These are phyloP conservation scores for Rickenella mellea DNA, from an alignment of 768 basidiomycete genomes.

Conservation along the genomic window DNA sequence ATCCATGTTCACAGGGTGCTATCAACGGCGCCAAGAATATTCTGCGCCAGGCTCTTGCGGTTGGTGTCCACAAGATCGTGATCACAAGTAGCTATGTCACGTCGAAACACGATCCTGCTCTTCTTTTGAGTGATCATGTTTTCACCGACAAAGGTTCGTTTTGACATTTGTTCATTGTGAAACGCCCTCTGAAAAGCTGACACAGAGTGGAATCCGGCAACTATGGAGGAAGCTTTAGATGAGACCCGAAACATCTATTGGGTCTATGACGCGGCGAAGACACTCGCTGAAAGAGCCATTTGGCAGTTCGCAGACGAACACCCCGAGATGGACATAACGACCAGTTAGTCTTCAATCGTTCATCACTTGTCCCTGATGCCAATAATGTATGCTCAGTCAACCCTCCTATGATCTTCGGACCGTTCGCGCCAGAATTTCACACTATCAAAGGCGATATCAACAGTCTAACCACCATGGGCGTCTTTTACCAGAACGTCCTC, in stretches of 20 bases:
- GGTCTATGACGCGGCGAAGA: constrained; percentile 13
- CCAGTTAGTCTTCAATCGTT: constrained; percentile 10
- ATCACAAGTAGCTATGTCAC: constrained; percentile 25
- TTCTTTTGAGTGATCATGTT: constrained; percentile 1
- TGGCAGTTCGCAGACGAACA: constrained; percentile 15
- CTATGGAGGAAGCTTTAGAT: constrained; percentile 11
- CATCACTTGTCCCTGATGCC: neutral
- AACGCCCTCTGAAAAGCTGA: too few relatives aligned
- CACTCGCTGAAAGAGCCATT: constrained; percentile 13
- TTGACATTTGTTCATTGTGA: too few relatives aligned
- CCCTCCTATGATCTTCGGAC: constrained; percentile 7
- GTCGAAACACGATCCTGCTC: constrained; percentile 12
- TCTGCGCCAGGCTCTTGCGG: constrained; percentile 32
- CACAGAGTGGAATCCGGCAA: constrained; percentile 15
- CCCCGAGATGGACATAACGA: constrained; percentile 15
- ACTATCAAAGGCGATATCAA: neutral
- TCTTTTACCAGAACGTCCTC: neutral
- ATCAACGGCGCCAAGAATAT: constrained; percentile 19
- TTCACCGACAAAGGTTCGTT: constrained; percentile 8
- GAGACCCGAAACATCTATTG: neutral
- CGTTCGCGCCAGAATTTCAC: constrained; percentile 5
- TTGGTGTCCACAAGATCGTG: constrained; percentile 31
- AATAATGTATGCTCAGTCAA: constrained; percentile 4
- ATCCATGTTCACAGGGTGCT: constrained; percentile 13
- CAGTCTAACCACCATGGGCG: neutral